Evolutionary conservation across 148 eudicot genomes (phyloP), one percentile per base, ranked within the genome.

Genomic region (Hydrangea macrophylla): DNA sequence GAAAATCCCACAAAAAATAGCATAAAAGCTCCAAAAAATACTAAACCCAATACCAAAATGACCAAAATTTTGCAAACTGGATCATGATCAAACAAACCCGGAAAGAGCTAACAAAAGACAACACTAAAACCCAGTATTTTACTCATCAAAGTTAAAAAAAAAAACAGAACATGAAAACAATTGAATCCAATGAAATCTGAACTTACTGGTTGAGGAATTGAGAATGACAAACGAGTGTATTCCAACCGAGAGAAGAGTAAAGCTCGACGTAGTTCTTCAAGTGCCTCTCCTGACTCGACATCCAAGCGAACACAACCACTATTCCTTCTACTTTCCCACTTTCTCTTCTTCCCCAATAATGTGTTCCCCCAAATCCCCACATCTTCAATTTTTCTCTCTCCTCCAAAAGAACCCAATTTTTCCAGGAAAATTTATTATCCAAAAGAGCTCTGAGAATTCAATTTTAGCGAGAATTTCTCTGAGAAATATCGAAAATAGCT

Each of bases 331-430:
- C 77, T 72, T 73, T 72, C 58, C 64, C 75, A 39, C 68, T 75
- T 57, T 77, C 88, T 68, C 72, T 85, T 37, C 87, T 92, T 51
- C 94, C 92, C 98, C 98, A 93, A 64, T 93, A 90, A 63, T 79
- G 80, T 64, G 79, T 84, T 40, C 98, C 98, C 22, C 98, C 96
- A 74, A 83, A 83, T 56, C 96, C 96, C 98, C 92, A 93, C 98
- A 90, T 93, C 76, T 66, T 81, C 30, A 22, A 20, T 8, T 31
- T 37, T 20, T 9, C 0, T 20, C 5, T 20, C 48, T 0, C 25
- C 48, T 7, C 27, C 27, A 11, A 48, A 48, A n/a, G n/a, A 48
- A 48, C 20, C 53, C n/a, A 48, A 48, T 18, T 15, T n/a, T 48
- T 48, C 53, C 53, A 18, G 53, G 50, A 42, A 48, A 48, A 18